phyloP scores from a whole-genome alignment of 2,329 filamentous ascomycete genomes.

The Talaromyces pinophilus region DNA sequence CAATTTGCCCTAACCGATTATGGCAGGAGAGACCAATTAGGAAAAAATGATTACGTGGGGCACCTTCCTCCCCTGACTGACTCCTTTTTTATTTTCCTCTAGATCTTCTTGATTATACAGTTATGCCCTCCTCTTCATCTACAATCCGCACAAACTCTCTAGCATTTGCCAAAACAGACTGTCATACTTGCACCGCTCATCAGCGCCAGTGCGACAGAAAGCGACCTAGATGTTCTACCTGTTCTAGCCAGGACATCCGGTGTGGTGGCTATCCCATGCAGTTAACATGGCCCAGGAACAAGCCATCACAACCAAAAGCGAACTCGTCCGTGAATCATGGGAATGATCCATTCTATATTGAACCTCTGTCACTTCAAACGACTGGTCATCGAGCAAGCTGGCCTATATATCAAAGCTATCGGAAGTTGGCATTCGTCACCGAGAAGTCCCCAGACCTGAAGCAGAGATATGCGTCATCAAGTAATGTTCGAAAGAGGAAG shows the following conservation, averaged over 20 bases:
- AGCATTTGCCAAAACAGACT: conserved; percentile 19
- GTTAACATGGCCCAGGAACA: conserved; percentile 8
- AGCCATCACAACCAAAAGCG: not conserved
- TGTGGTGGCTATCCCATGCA: conserved; percentile 21
- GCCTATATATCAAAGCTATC: conserved; percentile 4
- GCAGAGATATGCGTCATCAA: not conserved
- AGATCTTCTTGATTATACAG: not conserved
- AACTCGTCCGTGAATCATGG: not conserved
- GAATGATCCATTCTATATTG: conserved; percentile 7
- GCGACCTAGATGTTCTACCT: conserved; percentile 22
- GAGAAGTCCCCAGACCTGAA: not conserved
- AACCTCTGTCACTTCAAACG: conserved; percentile 16
- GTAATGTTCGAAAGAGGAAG: not conserved
- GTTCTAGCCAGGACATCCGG: conserved; percentile 13
- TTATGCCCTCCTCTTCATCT: not conserved
- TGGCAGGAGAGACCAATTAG: conserved; percentile 15
- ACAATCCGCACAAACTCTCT: conserved; percentile 15
- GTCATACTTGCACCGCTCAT: conserved; percentile 19
- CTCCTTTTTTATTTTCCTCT: not conserved
- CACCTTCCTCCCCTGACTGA: not conserved
- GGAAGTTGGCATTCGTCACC: not conserved
- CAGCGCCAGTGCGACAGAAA: conserved; percentile 14
- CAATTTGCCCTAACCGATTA: not conserved
- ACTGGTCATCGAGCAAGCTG: not conserved
- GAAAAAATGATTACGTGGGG: conserved; percentile 8